These are phyloP conservation scores for Pezicula neosporulosa DNA, from an alignment of 2,329 filamentous ascomycete genomes.

Conservation along the genomic window DNA sequence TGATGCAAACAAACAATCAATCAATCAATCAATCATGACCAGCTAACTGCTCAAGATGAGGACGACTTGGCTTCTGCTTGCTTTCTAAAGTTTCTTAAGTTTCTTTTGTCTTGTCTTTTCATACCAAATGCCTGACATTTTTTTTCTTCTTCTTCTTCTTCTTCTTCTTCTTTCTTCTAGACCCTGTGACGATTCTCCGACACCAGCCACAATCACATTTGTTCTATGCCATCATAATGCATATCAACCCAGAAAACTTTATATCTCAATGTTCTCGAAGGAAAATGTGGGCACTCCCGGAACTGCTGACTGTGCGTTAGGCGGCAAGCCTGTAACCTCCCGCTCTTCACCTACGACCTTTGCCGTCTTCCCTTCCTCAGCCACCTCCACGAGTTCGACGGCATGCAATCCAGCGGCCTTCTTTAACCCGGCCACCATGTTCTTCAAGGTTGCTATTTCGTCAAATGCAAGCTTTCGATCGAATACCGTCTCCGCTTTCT, in stretches of 20 bases:
- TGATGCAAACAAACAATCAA: too few relatives aligned
- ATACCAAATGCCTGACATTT: background rate
- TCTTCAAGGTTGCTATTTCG: slow-evolving; percentile 69
- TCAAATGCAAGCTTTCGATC: slow-evolving; percentile 84
- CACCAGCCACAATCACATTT: background rate
- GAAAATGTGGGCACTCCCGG: slow-evolving; percentile 79
- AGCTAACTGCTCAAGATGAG: too few relatives aligned
- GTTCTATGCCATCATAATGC: background rate
- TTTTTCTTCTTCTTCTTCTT: too few relatives aligned
- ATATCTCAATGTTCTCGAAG: slow-evolving; percentile 73
- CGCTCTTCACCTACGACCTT: slow-evolving; percentile 51
- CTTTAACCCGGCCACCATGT: slow-evolving; percentile 79
- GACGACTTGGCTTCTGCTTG: too few relatives aligned
- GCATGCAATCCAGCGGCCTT: slow-evolving; percentile 68
- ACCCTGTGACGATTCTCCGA: too few relatives aligned
- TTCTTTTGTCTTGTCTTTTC: too few relatives aligned
- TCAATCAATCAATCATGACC: too few relatives aligned
- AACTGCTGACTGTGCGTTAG: slow-evolving; percentile 68
- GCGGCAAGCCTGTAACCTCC: slow-evolving; percentile 53
- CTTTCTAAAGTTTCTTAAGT: too few relatives aligned
- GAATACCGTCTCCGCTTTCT: slow-evolving; percentile 66
- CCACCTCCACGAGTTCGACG: slow-evolving; percentile 69
- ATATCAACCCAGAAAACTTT: background rate
- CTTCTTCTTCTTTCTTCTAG: too few relatives aligned
- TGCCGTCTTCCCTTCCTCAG: slow-evolving; percentile 66